These are phyloP conservation scores for Penicillium herquei DNA, from an alignment of 495 filamentous ascomycete species.

Conservation along the genomic window DNA sequence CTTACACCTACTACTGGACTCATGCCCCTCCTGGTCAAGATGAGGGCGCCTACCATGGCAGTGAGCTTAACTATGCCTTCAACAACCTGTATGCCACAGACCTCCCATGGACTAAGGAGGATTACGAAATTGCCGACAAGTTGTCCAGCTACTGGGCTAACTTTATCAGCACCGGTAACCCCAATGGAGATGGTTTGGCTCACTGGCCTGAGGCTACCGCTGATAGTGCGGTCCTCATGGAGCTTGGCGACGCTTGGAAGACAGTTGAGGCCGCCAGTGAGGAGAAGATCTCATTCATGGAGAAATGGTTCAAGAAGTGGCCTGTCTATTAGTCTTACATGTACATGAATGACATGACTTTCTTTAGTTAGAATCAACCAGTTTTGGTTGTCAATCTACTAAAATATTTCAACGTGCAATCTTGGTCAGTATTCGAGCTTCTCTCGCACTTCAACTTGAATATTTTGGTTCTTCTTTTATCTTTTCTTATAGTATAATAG, in stretches of 20 bases:
- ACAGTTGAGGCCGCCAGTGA: not conserved
- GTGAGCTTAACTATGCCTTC: not conserved
- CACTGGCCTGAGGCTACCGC: not conserved
- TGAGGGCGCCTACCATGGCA: not conserved
- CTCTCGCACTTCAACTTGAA: no score
- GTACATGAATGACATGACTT: no score
- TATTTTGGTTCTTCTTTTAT: no score
- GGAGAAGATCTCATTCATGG: not conserved
- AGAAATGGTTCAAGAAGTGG: not conserved
- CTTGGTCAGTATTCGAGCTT: no score
- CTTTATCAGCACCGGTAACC: not conserved
- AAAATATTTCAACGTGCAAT: no score
- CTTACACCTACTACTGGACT: not conserved
- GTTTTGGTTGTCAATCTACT: no score
- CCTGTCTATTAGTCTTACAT: not conserved
- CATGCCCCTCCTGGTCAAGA: not conserved
- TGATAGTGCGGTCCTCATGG: not conserved
- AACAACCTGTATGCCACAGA: not conserved
- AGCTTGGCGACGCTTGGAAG: not conserved
- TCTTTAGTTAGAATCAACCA: no score
- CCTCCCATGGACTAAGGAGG: not conserved
- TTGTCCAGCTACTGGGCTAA: not conserved
- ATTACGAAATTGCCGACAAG: constrained; percentile 2
- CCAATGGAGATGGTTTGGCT: not conserved
- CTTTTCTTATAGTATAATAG: no score